Evolutionary conservation across 1,284 basidiomycete species (phyloP).

Genomic region (Trametes pubescens): DNA sequence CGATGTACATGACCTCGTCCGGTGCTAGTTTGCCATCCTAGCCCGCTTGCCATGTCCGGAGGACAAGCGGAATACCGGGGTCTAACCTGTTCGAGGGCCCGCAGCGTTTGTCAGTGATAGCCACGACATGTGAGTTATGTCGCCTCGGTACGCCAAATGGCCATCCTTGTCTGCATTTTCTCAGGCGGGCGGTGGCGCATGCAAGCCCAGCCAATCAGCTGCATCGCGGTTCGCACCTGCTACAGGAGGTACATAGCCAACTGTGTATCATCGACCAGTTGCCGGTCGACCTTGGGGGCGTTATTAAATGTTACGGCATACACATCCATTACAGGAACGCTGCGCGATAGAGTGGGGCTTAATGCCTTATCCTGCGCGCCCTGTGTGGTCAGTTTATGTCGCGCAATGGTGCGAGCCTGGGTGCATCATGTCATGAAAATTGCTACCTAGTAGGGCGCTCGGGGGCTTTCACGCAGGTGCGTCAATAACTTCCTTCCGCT

Average conservation of each 20-base stretch:
- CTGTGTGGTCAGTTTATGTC: background rate
- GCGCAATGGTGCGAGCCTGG: background rate
- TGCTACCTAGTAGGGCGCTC: background rate
- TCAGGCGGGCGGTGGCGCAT: constrained; percentile 17
- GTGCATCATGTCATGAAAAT: constrained; percentile 12
- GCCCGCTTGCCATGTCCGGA: background rate
- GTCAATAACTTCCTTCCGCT: background rate
- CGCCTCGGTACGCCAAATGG: constrained; percentile 10
- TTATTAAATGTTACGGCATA: background rate
- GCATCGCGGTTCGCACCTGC: background rate
- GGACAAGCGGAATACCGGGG: background rate
- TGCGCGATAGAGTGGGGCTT: background rate
- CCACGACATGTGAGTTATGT: constrained; percentile 5
- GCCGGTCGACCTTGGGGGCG: background rate
- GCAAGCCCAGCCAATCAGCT: background rate
- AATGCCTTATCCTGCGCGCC: background rate
- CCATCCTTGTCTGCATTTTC: constrained; percentile 14
- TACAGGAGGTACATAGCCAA: background rate
- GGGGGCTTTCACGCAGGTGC: background rate
- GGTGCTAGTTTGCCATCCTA: background rate
- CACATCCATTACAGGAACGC: background rate
- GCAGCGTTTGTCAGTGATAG: constrained; percentile 31
- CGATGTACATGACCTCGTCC: background rate
- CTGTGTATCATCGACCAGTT: background rate
- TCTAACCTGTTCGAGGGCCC: constrained; percentile 23